A percentile compares a stretch with the other conserved stretches of the same genome.
Conservation (phyloP, 345 rosid species). For the Aegle marmelos region DNA sequence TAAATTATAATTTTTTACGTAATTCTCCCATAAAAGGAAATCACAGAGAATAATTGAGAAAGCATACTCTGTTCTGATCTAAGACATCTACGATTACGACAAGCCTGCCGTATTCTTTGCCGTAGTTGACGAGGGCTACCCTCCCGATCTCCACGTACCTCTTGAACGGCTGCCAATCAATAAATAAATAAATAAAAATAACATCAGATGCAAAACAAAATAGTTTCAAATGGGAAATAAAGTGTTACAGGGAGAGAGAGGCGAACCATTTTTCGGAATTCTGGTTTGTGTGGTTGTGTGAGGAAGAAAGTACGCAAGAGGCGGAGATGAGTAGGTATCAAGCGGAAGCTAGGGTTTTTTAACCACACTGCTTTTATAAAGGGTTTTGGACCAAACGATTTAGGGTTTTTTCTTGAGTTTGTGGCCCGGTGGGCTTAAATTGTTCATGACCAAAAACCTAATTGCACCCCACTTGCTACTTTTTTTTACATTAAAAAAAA, state of each 20-base stretch:
- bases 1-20: too few relatives aligned
- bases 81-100: conserved; percentile 88
- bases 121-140: conserved; percentile 85
- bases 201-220: neutral
- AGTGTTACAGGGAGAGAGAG: neutral
- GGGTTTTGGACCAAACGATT: conserved; percentile 24
- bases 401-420: conserved; percentile 11
- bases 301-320: neutral
- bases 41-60: neutral
- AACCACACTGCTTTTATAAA: neutral
- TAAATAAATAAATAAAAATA: neutral
- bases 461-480: neutral
- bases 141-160: conserved; percentile 91
- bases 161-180: conserved; percentile 63
- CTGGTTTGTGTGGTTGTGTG: conserved; percentile 1
- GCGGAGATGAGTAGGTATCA: neutral
- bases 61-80: conserved; percentile 81
- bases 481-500: too few relatives aligned
- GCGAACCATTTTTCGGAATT: conserved; percentile 13
- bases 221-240: neutral
- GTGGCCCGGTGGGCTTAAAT: neutral
- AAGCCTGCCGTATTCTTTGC: conserved; percentile 77
- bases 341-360: conserved; percentile 26
- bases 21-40: neutral
- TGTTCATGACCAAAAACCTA: neutral